A percentile compares a stretch with the other conserved stretches of the same genome.
Evolutionary conservation across 305 asterid species (phyloP).

Genomic region (Petunia hybrid): DNA sequence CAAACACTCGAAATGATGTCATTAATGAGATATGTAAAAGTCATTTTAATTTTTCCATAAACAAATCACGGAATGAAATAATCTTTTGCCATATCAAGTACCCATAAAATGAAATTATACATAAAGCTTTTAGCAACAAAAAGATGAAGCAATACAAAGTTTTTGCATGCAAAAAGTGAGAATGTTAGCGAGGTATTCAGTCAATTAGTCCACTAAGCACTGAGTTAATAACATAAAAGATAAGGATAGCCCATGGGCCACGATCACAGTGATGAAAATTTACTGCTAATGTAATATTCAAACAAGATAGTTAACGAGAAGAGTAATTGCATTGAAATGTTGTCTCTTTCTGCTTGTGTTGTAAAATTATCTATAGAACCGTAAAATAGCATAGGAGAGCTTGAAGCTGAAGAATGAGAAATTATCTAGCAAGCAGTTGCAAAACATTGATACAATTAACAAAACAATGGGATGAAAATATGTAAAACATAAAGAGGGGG

Average conservation of each 20-base stretch:
- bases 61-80: background rate
- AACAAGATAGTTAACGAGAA: background rate
- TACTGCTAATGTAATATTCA: background rate
- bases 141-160: background rate
- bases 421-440: background rate
- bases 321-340: background rate
- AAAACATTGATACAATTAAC: background rate
- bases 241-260: background rate
- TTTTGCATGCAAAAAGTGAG: background rate
- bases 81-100: background rate
- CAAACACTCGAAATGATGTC: background rate
- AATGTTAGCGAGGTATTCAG: background rate
- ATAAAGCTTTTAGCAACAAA: background rate
- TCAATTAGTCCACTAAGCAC: conserved; percentile 6
- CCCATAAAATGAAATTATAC: background rate
- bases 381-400: background rate
- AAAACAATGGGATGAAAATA: background rate
- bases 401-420: background rate
- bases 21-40: background rate
- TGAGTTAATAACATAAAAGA: background rate
- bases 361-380: too few species aligned
- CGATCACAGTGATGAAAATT: background rate
- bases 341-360: too few species aligned
- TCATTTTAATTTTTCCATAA: background rate
- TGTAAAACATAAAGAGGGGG: background rate